Conservation (phyloP, 805 yeast genomes). For the Schizosaccharomyces pombe region DNA sequence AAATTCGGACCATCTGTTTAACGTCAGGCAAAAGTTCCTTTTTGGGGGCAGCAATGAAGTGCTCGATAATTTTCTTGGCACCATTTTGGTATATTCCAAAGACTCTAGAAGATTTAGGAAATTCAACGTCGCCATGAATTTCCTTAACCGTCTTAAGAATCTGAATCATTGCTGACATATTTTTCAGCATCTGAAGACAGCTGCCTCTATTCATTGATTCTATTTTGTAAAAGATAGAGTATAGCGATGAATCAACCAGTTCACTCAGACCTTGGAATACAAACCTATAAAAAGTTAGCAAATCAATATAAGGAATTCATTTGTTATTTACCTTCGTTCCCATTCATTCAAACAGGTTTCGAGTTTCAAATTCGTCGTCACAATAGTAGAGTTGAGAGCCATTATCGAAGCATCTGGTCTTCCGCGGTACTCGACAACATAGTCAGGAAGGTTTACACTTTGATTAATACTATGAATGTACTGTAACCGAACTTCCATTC, state of each 20-base stretch:
- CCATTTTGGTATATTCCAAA: background rate
- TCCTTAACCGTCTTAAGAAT: background rate
- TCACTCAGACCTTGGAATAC: background rate
- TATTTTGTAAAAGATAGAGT: background rate
- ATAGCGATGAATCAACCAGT: background rate
- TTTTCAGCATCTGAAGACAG: background rate
- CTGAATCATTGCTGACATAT: background rate
- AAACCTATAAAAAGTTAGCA: background rate
- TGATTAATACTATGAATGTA: background rate
- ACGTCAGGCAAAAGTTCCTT: background rate
- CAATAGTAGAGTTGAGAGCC: background rate
- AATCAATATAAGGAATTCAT: background rate
- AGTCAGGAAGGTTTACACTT: background rate
- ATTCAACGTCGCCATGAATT: background rate
- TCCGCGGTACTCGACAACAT: background rate
- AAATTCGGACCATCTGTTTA: background rate
- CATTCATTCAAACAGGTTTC: background rate
- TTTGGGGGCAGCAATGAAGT: background rate
- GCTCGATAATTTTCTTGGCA: background rate
- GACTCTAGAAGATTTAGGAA: background rate
- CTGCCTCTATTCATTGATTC: background rate
- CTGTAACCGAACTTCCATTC: background rate
- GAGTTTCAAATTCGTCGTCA: background rate
- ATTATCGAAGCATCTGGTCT: background rate
- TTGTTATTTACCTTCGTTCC: background rate